phyloP scores from a whole-genome alignment of 305 asterid genomes.

The Euphrasia arctica region DNA sequence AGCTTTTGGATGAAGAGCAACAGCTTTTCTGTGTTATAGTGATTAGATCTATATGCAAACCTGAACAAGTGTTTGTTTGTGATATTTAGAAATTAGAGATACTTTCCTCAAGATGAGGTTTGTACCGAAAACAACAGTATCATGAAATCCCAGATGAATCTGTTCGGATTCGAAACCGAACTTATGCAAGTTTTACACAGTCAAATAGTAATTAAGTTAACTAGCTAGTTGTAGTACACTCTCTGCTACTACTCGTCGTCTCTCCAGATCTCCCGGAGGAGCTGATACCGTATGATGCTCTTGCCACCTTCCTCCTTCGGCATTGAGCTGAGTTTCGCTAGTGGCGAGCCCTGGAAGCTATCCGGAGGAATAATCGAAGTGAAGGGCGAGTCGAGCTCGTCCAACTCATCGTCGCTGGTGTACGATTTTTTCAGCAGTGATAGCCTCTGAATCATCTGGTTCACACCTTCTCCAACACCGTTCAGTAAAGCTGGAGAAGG shows the following conservation, averaged over 20 bases:
- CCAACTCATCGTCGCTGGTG: constrained; percentile 85
- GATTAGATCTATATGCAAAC: no score
- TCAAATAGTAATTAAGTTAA: no score
- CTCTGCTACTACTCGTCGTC: constrained; percentile 40
- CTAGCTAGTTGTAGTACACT: neutral
- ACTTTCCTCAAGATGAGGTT: no score
- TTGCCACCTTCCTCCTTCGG: constrained; percentile 56
- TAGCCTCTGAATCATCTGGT: constrained; percentile 44
- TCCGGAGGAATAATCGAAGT: constrained; percentile 48
- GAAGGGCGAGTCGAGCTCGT: constrained; percentile 39
- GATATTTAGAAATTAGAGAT: no score
- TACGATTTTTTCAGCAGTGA: constrained; percentile 63
- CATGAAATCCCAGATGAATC: neutral
- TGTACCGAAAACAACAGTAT: no score
- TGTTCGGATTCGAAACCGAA: neutral
- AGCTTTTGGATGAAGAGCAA: no score
- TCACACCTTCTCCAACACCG: constrained; percentile 58
- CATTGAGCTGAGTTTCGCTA: constrained; percentile 43
- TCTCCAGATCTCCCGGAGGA: constrained; percentile 25
- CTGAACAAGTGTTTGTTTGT: no score
- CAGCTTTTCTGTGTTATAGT: no score
- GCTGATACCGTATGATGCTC: constrained; percentile 59
- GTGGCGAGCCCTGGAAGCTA: constrained; percentile 35
- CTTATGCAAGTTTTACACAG: no score
- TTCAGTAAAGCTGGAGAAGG: constrained; percentile 62